Evolutionary conservation across 495 filamentous ascomycete species (phyloP).

Genomic region (Penicillium daleae): DNA sequence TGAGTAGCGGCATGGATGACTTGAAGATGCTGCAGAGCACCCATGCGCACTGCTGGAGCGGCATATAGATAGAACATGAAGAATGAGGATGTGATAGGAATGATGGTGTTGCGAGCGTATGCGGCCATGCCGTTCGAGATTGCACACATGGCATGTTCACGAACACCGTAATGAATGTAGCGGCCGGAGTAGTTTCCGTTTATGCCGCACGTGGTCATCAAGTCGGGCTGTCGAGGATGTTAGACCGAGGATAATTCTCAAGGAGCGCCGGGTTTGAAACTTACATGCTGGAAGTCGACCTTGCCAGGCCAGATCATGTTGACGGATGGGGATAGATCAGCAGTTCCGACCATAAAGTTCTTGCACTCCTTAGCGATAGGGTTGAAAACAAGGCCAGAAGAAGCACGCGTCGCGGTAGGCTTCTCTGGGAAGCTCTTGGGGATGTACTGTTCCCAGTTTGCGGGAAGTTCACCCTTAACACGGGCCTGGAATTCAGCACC

Average conservation of each 20-base stretch:
- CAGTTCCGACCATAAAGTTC: conserved; percentile 61
- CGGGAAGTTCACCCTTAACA: conserved; percentile 48
- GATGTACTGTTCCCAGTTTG: conserved; percentile 49
- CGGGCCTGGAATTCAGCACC: conserved; percentile 51
- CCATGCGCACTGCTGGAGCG: conserved; percentile 63
- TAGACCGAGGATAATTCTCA: neutral
- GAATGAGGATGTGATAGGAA: conserved; percentile 57
- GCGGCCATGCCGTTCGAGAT: conserved; percentile 59
- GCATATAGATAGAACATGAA: conserved; percentile 68
- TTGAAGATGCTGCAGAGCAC: conserved; percentile 58
- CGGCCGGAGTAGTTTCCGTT: conserved; percentile 54
- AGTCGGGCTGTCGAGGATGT: conserved; percentile 36
- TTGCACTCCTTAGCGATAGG: conserved; percentile 49
- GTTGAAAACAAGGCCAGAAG: conserved; percentile 55
- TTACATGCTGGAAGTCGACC: conserved; percentile 57
- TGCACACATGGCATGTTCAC: conserved; percentile 57
- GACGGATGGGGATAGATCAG: conserved; percentile 61
- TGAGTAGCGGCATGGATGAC: conserved; percentile 64
- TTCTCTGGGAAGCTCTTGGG: conserved; percentile 49
- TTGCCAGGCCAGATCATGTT: conserved; percentile 61
- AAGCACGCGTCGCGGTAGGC: conserved; percentile 53
- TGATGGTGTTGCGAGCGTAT: conserved; percentile 51
- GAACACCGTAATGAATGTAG: conserved; percentile 55
- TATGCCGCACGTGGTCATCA: conserved; percentile 49
- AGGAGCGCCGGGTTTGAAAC: conserved; percentile 3